Base-by-base conservation (phyloP, 257 asterid species). In the Agastache rugosa region DNA sequence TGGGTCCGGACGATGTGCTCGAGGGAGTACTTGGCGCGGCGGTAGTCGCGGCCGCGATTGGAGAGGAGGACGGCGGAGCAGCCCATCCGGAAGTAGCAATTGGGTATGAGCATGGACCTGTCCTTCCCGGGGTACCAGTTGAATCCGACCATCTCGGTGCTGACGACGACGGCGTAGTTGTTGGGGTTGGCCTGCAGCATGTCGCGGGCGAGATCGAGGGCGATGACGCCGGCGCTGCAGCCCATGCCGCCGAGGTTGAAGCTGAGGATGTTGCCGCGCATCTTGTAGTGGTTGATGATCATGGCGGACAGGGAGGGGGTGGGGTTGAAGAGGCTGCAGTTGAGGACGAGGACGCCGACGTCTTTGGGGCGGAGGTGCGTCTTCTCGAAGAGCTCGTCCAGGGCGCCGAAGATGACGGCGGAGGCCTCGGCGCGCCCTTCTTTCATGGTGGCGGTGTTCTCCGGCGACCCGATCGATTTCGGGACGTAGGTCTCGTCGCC, bases 281-380 rank as follows among this genome's bases (percentile, higher is more conserved):
- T 90, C 71, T 90, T 94, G 60, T 92, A 94, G 84, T 90, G 97
- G 79, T 94, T 94, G 81, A 94, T 92, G 3, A 94, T 78, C 98
- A 94, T 90, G 41, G 99, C 99, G 19, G 99, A 94, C 15, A 94
- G 93, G n/a, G 99, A 94, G 4, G 99, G 99, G 3, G 99, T 94
- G 20, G 99, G 99, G 63, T 94, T 94, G 87, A 94, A 94, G 60
- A 94, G 85, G 83, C 98, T 92, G 86, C 99, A 94, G 45, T 92
- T 94, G 62, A 94, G 90, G 20, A 94, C 96, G 10, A 94, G 80
- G 39, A 94, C 60, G 0, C 99, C 99, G 5, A 94, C 88, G 83
- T 94, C 99, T 16, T 90, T 94, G 0, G 98, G 91, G 3, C 93
- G 89, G 63, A 94, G 79, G 12, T 60, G 69, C 0, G 91, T 73